Conservation (phyloP, 129 eudicot species). For the Centrapalus pauciflorus region DNA sequence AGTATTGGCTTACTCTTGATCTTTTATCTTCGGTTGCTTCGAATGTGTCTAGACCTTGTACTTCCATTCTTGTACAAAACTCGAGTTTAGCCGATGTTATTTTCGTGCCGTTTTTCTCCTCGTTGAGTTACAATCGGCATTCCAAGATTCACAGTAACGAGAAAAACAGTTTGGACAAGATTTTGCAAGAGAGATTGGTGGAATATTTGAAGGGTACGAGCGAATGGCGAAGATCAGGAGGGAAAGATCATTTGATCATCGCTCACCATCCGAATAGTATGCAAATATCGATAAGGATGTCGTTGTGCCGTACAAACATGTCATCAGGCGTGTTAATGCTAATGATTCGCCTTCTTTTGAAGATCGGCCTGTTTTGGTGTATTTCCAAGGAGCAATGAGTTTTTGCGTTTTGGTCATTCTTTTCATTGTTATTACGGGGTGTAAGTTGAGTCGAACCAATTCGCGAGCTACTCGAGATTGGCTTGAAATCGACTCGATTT, state of each 20-base stretch:
- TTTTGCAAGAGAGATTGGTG: constrained; percentile 65
- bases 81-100: constrained; percentile 64
- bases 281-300: constrained; percentile 64
- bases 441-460: too few relatives aligned
- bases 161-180: constrained; percentile 37
- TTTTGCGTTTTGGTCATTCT: neutral
- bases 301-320: constrained; percentile 74
- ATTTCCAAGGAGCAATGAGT: constrained; percentile 76
- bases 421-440: neutral
- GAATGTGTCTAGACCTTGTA: constrained; percentile 49
- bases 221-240: constrained; percentile 60
- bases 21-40: constrained; percentile 59
- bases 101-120: constrained; percentile 82
- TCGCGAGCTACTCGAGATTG: too few relatives aligned
- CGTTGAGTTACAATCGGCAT: constrained; percentile 71
- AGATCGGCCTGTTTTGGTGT: constrained; percentile 44
- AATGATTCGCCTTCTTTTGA: constrained; percentile 36
- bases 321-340: constrained; percentile 36
- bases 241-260: constrained; percentile 68
- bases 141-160: constrained; percentile 43
- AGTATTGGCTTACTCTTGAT: constrained; percentile 92
- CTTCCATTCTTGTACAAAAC: constrained; percentile 48
- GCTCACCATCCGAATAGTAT: constrained; percentile 94
- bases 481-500: too few relatives aligned
- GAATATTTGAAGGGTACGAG: constrained; percentile 43